Evolutionary conservation across 805 yeast genomes (phyloP).

Genomic region (Starmerella lactis-condensi): DNA sequence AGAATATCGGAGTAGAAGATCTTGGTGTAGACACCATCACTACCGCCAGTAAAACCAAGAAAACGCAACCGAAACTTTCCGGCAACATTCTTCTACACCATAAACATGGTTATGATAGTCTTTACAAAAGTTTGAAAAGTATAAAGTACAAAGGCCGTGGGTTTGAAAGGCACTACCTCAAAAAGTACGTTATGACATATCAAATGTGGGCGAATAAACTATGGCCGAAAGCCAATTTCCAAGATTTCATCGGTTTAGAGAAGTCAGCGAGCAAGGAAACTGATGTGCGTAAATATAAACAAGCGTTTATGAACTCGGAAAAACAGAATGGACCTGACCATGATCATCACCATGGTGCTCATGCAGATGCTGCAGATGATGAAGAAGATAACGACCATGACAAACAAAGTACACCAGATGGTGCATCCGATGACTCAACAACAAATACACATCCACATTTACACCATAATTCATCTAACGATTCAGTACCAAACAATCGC

Average conservation of each 20-base stretch:
- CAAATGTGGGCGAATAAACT: constrained; percentile 61
- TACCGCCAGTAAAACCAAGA: constrained; percentile 3
- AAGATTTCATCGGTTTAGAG: constrained; percentile 43
- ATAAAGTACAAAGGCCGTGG: constrained; percentile 25
- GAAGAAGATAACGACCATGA: not conserved
- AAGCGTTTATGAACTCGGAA: constrained; percentile 13
- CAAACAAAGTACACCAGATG: not conserved
- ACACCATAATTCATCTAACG: not conserved
- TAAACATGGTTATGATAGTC: constrained; percentile 36
- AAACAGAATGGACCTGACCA: constrained; percentile 7
- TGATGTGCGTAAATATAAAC: constrained; percentile 11
- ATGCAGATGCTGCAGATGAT: not conserved
- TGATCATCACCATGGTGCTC: not conserved
- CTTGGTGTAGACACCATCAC: constrained; percentile 14
- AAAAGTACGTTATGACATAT: constrained; percentile 35
- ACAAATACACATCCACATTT: not conserved
- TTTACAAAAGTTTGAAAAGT: constrained; percentile 22
- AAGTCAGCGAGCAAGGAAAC: constrained; percentile 29
- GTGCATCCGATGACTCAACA: not conserved
- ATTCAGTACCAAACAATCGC: not conserved
- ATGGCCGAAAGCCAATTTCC: constrained; percentile 63
- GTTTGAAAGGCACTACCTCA: constrained; percentile 33
- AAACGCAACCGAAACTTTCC: constrained; percentile 24
- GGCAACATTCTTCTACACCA: constrained; percentile 33
- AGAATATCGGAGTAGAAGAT: constrained; percentile 15